These are phyloP conservation scores for Ogataea nitratoaversa DNA, from an alignment of 805 yeast species.

Conservation along the genomic window DNA sequence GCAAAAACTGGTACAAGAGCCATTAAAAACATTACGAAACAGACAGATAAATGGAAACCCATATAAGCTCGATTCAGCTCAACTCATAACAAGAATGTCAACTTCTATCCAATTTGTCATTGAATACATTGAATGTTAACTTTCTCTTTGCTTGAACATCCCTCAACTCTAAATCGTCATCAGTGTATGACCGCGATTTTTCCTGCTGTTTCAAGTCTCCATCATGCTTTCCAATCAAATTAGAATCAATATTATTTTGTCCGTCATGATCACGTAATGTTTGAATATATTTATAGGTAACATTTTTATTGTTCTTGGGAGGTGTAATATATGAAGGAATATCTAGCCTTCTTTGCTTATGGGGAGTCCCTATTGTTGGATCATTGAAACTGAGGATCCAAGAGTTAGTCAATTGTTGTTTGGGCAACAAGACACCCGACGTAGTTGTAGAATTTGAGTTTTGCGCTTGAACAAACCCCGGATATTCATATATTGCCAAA, in stretches of 20 bases:
- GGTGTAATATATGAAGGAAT: conserved; percentile 23
- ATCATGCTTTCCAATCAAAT: not conserved
- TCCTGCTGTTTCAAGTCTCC: not conserved
- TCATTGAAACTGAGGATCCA: conserved; percentile 13
- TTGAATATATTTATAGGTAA: conserved; percentile 16
- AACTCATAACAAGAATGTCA: no score
- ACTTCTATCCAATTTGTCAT: no score
- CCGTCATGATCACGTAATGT: conserved; percentile 3
- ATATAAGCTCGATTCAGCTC: no score
- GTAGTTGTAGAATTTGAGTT: no score
- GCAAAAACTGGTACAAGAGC: no score
- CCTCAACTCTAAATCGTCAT: conserved; percentile 5
- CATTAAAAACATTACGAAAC: no score
- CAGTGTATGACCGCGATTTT: conserved; percentile 1
- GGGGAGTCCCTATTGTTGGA: not conserved
- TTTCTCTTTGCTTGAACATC: conserved; percentile 7
- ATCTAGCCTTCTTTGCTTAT: not conserved
- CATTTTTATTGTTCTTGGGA: conserved; percentile 13
- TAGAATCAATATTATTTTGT: not conserved
- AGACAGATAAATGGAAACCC: no score
- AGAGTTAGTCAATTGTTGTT: conserved; percentile 15
- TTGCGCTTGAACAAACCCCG: conserved; percentile 15
- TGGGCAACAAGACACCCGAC: conserved; percentile 16
- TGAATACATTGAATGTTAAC: conserved; percentile 13
- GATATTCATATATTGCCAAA: conserved; percentile 14